A percentile compares a stretch with the other conserved stretches of the same genome.
phyloP scores from a whole-genome alignment of 2,329 filamentous ascomycete genomes.

The Calonectria leucothoes region DNA sequence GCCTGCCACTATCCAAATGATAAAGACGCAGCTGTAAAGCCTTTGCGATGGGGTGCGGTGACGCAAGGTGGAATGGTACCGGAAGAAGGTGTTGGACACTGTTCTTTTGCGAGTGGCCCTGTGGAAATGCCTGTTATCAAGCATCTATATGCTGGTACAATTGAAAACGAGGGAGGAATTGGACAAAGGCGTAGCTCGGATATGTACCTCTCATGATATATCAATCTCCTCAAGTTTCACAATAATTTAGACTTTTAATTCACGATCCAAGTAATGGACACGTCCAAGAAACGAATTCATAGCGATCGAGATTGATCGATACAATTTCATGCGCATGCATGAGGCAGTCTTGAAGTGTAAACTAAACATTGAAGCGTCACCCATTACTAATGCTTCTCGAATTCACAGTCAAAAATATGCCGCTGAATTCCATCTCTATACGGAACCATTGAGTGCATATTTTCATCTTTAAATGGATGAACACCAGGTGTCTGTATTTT shows the following conservation, averaged over 20 bases:
- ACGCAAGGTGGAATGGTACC: background rate
- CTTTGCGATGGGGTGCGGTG: background rate
- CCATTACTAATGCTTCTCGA: background rate
- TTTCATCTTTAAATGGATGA: background rate
- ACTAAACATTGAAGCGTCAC: background rate
- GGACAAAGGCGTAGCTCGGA: background rate
- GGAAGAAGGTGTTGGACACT: background rate
- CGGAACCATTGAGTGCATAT: background rate
- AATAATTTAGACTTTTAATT: no score
- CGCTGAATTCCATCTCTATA: background rate
- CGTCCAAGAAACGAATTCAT: no score
- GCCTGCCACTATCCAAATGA: background rate
- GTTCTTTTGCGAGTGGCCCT: background rate
- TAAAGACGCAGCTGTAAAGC: background rate
- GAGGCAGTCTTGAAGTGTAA: no score
- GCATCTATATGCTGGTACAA: no score
- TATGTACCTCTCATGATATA: no score
- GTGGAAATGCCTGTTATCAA: background rate
- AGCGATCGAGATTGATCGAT: no score
- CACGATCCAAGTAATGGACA: no score
- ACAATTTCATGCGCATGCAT: no score
- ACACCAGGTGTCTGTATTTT: no score
- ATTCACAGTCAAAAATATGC: background rate
- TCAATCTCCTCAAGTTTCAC: no score
- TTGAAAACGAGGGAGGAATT: background rate